Evolutionary conservation across 2,329 filamentous ascomycete genomes (phyloP), one percentile per base, ranked within the genome.

Genomic region (Beauveria brongniartii): DNA sequence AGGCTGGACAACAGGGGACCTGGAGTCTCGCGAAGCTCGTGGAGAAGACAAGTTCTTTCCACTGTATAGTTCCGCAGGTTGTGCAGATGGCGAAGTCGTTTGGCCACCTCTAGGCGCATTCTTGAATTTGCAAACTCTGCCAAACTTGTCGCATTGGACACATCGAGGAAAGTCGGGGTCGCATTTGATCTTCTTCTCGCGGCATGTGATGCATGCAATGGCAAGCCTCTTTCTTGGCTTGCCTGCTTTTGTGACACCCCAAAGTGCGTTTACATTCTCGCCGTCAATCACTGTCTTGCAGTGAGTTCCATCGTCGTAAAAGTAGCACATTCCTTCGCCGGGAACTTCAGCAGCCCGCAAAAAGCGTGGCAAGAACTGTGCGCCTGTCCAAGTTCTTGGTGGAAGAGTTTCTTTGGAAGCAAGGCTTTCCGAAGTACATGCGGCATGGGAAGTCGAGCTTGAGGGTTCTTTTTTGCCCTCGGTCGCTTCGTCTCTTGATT

Each of bases 111-210:
- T 77, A 20, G 82, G 82, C 89, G 90, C 90, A 75, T 89, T 90
- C 75, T 91, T 90, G 70, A 91, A 92, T 74, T 88, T 88, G 82
- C 92, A 96, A 20, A 88, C 80, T 53, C 91, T 83, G 61, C 92
- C 91, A 70, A 93, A 93, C 76, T 96, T 96, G 71, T 94, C 89
- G 72, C 92, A 97, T 74, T 96, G 92, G 59, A 92, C 84, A 68
- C 92, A 97, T 67, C 91, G 91, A 44, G 90, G 90, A 65, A 85
- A 88, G 67, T 92, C 91, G 1, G 92, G 92, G 65, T 96, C 91
- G 70, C 92, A 97, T 74, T 96, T 96, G 77, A 97, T 96, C 80
- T 96, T 97, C 84, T 96, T 97, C 76, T 96, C 92, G 55, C 92
- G 85, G 72, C 92, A 97, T 14, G 91, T 94, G 62, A 96, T 82